These are phyloP conservation scores for Hymenoscyphus scutula DNA, from an alignment of 2,329 filamentous ascomycete species.

Conservation along the genomic window DNA sequence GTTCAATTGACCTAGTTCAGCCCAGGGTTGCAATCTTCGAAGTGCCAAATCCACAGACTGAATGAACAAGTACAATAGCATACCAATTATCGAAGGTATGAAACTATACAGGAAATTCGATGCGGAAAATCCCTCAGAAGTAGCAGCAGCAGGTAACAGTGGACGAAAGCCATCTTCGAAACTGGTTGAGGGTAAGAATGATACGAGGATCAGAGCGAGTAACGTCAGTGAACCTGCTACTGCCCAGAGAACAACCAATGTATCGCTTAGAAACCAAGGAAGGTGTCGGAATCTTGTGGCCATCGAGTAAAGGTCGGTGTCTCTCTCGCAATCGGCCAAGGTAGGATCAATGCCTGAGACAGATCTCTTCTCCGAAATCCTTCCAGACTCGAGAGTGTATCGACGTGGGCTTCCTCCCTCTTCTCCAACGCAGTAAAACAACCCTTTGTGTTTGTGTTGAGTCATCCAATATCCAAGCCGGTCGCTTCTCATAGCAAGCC, in stretches of 20 bases:
- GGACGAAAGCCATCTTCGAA: slow-evolving; percentile 72
- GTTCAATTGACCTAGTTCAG: slow-evolving; percentile 54
- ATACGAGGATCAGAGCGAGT: slow-evolving; percentile 70
- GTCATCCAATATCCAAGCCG: slow-evolving; percentile 85
- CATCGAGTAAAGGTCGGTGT: slow-evolving; percentile 23
- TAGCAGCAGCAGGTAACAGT: slow-evolving; percentile 58
- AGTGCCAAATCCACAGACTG: slow-evolving; percentile 64
- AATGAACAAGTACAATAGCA: slow-evolving; percentile 64
- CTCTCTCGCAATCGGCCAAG: slow-evolving; percentile 28
- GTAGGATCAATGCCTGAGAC: background rate
- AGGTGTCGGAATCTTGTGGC: slow-evolving; percentile 63
- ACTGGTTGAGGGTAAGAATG: slow-evolving; percentile 68
- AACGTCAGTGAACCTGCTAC: slow-evolving; percentile 60
- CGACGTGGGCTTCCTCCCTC: slow-evolving; percentile 50
- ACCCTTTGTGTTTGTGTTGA: slow-evolving; percentile 56
- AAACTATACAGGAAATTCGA: slow-evolving; percentile 88
- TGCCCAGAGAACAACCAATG: slow-evolving; percentile 63
- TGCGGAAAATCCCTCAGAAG: slow-evolving; percentile 68
- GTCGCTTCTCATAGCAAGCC: slow-evolving; percentile 58
- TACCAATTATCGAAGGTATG: slow-evolving; percentile 65
- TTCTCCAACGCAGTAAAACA: slow-evolving; percentile 80
- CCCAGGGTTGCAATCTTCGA: slow-evolving; percentile 68
- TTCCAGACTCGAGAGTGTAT: slow-evolving; percentile 50
- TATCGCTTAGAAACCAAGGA: slow-evolving; percentile 72
- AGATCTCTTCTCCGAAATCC: slow-evolving; percentile 42